These are phyloP conservation scores for Bruguiera gymnorhiza DNA, from an alignment of 345 rosid genomes.

Conservation along the genomic window DNA sequence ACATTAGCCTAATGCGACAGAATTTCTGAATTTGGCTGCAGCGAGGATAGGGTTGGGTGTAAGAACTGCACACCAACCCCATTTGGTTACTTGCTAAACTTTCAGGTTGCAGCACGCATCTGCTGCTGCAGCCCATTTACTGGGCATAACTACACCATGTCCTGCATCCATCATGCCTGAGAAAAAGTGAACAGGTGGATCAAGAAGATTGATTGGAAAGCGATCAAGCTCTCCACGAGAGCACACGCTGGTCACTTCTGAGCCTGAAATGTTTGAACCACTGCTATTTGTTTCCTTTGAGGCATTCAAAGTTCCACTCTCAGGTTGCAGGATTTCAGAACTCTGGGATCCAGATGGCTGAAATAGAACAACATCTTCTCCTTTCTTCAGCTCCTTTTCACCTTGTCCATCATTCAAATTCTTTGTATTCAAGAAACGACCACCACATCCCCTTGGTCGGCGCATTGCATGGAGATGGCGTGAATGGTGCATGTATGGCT, in stretches of 20 bases:
- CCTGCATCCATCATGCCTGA: slow-evolving; percentile 38
- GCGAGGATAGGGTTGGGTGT: slow-evolving; percentile 23
- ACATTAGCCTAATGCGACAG: slow-evolving; percentile 7
- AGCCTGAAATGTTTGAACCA: slow-evolving; percentile 46
- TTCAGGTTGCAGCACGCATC: slow-evolving; percentile 58
- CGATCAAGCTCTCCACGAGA: slow-evolving; percentile 31
- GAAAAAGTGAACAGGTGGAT: slow-evolving; percentile 40
- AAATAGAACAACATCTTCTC: slow-evolving; percentile 9
- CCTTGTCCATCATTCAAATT: slow-evolving; percentile 23
- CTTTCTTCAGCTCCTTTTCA: slow-evolving; percentile 35
- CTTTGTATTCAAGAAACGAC: slow-evolving; percentile 87
- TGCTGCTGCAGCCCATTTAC: slow-evolving; percentile 67
- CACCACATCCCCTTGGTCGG: slow-evolving; percentile 93
- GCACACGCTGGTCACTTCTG: slow-evolving; percentile 80
- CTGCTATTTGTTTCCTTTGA: slow-evolving; percentile 46
- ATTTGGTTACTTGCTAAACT: slow-evolving; percentile 33
- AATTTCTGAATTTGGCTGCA: slow-evolving; percentile 37
- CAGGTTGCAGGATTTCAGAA: slow-evolving; percentile 78
- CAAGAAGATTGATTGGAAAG: slow-evolving; percentile 35
- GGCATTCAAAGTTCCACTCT: slow-evolving; percentile 58
- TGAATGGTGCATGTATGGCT: slow-evolving; percentile 90
- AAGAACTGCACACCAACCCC: slow-evolving; percentile 28
- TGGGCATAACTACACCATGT: slow-evolving; percentile 59
- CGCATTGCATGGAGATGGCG: slow-evolving; percentile 97
- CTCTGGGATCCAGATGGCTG: slow-evolving; percentile 67